Conservation (phyloP, 768 basidiomycete genomes). For the Lactarius pseudohatsudake region DNA sequence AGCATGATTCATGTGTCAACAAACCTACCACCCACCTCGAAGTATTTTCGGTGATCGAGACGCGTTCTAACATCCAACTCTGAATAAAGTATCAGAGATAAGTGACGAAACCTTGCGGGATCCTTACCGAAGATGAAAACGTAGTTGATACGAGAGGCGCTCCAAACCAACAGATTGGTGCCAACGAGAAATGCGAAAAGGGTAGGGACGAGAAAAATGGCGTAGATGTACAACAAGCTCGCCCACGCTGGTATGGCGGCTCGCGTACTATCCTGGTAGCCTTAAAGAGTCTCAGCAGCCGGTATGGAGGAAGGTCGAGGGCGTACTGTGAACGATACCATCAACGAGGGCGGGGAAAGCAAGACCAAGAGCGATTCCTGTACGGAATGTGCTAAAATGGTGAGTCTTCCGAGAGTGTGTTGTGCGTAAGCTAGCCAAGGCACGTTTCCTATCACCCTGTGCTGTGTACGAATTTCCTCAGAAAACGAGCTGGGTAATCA, state of each 20-base stretch:
- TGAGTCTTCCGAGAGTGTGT: conserved; percentile 52
- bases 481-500: background rate
- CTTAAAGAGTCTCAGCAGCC: conserved; percentile 38
- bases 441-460: conserved; percentile 76
- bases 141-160: conserved; percentile 79
- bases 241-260: conserved; percentile 64
- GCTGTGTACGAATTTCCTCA: conserved; percentile 35
- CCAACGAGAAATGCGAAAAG: conserved; percentile 78
- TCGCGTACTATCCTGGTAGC: conserved; percentile 53
- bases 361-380: conserved; percentile 70
- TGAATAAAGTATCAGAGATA: background rate
- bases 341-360: conserved; percentile 65
- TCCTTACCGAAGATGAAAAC: conserved; percentile 83
- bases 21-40: conserved; percentile 48
- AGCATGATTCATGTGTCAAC: background rate
- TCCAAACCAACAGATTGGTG: conserved; percentile 81
- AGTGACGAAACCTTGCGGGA: background rate
- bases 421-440: conserved; percentile 63
- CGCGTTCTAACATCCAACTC: conserved; percentile 26
- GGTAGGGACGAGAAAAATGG: conserved; percentile 67
- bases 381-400: conserved; percentile 70
- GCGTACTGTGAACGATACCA: conserved; percentile 64
- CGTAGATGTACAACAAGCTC: conserved; percentile 77
- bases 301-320: conserved; percentile 1
- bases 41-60: conserved; percentile 71